These are phyloP conservation scores for Zygosaccharomyces rouxii DNA, from an alignment of 805 yeast genomes.

Conservation along the genomic window DNA sequence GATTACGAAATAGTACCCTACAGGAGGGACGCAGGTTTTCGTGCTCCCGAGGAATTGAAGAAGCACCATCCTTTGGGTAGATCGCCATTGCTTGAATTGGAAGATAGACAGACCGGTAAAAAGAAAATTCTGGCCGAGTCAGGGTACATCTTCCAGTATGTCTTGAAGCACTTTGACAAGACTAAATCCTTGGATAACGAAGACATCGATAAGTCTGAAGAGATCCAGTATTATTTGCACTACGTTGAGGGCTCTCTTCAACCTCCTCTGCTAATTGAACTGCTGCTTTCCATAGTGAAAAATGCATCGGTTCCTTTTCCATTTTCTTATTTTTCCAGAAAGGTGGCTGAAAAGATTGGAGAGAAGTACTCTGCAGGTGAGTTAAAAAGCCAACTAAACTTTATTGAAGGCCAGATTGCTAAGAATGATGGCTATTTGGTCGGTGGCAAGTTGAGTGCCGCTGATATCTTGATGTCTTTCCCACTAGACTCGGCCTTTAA, in stretches of 20 bases:
- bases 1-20: constrained; percentile 53
- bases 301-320: constrained; percentile 45
- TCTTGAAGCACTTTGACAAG: constrained; percentile 48
- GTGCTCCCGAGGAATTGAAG: constrained; percentile 47
- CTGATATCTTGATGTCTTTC: constrained; percentile 52
- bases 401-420: constrained; percentile 40
- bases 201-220: constrained; percentile 39
- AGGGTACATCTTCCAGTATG: constrained; percentile 52
- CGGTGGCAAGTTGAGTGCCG: constrained; percentile 49
- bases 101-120: constrained; percentile 31
- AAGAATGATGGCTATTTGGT: constrained; percentile 43
- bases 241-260: constrained; percentile 60
- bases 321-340: constrained; percentile 40
- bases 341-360: constrained; percentile 44
- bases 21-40: constrained; percentile 44
- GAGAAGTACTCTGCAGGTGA: constrained; percentile 48
- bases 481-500: constrained; percentile 35
- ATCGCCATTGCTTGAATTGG: constrained; percentile 53
- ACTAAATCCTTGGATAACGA: constrained; percentile 37
- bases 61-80: constrained; percentile 60
- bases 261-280: constrained; percentile 41
- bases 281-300: constrained; percentile 38
- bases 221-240: constrained; percentile 49
- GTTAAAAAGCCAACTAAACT: constrained; percentile 37
- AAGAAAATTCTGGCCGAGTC: constrained; percentile 48